Evolutionary conservation across 495 filamentous ascomycete species (phyloP), one percentile per base, ranked within the genome.

Genomic region (Penicillium atrosanguineum): DNA sequence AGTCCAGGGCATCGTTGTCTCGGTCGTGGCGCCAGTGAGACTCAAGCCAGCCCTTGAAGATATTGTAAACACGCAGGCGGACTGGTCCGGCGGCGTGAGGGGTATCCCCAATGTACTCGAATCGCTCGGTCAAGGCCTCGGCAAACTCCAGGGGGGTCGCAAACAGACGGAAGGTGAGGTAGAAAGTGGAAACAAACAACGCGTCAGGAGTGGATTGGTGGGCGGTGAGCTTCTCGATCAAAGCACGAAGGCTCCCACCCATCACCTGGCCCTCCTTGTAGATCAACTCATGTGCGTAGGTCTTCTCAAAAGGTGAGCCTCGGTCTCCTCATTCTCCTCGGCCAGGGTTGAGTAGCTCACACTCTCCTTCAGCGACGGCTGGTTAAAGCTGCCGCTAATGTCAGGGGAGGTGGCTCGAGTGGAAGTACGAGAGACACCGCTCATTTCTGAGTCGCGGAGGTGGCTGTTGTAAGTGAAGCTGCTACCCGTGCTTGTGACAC

Each of bases 31-130:
- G 85, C 95, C 95, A 99, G 71, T 97, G 90, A 3, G 87, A 91
- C 71, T 99, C 95, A 5, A 99, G 73, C 95, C 95, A 99, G 28
- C 87, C 86, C 70, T 99, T 99, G 77, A 97, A 89, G 37, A 92
- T 84, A 65, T 99, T 97, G 77, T 95, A 97, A 0, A 97, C 90
- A 15, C 95, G 83, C 31, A 97, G 76, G 31, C 92, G 87, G 18
- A 97, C 91, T 0, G 92, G 90, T 4, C 75, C 79, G 8, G 89
- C 86, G 18, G 89, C 83, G 42, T 82, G 77, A 11, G 85, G 81
- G 28, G 83, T 86, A 40, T 95, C 88, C 6, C 81, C 87, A 49
- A 96, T 87, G 60, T 96, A 95, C 53, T 97, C 88, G 69, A 96
- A 99, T 20, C 95, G 85, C 39, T 93, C 87, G 39, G 93, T 85